A percentile compares a stretch with the other conserved stretches of the same genome.
Evolutionary conservation across 1,139 yeast species (phyloP).

Genomic region (Tardiomyces depauwii): DNA sequence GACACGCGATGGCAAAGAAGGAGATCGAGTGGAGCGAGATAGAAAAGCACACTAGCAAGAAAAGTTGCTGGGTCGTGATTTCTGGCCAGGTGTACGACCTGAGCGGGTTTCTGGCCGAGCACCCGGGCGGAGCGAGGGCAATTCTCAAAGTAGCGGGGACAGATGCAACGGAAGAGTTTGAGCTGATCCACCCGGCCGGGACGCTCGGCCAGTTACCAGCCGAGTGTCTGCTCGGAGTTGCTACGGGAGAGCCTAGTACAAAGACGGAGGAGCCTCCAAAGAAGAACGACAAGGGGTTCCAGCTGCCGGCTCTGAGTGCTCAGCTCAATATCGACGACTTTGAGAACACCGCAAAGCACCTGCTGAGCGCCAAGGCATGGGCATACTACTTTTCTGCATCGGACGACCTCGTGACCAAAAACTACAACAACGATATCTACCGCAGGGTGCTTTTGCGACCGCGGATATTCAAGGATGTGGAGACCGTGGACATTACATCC

Average conservation of each 20-base stretch:
- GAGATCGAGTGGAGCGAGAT: slow-evolving; percentile 26
- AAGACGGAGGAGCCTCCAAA: background rate
- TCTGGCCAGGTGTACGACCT: slow-evolving; percentile 47
- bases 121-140: slow-evolving; percentile 50
- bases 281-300: background rate
- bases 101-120: slow-evolving; percentile 38
- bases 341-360: slow-evolving; percentile 39
- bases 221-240: background rate
- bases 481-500: slow-evolving; percentile 26
- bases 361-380: slow-evolving; percentile 42
- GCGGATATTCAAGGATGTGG: slow-evolving; percentile 37
- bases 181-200: slow-evolving; percentile 24
- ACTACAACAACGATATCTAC: slow-evolving; percentile 38
- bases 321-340: slow-evolving; percentile 42
- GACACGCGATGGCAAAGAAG: background rate
- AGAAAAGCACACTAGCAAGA: slow-evolving; percentile 36
- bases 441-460: slow-evolving; percentile 37
- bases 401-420: slow-evolving; percentile 41
- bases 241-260: background rate
- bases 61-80: slow-evolving; percentile 49
- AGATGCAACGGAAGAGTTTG: slow-evolving; percentile 45
- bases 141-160: slow-evolving; percentile 48
- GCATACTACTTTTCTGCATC: slow-evolving; percentile 45
- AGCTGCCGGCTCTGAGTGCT: slow-evolving; percentile 33
- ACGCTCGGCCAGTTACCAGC: background rate